phyloP scores from a whole-genome alignment of 352 stramenopile species.

The Peronospora destructor region DNA sequence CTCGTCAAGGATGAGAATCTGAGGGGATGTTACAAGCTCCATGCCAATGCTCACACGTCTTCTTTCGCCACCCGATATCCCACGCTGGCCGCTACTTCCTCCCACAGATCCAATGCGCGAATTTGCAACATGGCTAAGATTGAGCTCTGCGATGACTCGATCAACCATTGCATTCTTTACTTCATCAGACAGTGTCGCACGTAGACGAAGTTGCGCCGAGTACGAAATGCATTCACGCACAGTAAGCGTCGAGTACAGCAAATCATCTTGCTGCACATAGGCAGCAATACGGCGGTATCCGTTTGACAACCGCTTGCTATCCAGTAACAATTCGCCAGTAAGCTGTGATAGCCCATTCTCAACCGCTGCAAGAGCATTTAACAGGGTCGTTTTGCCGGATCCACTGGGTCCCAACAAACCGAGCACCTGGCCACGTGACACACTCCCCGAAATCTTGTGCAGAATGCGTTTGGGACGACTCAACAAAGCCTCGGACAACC shows the following conservation, averaged over 20 bases:
- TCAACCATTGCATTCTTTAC: constrained; percentile 66
- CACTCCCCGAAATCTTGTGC: constrained; percentile 48
- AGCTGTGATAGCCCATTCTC: constrained; percentile 53
- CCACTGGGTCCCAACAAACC: constrained; percentile 69
- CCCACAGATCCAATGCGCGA: constrained; percentile 43
- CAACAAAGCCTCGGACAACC: not conserved
- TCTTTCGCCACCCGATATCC: constrained; percentile 90
- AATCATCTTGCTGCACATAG: constrained; percentile 86
- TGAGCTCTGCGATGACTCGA: constrained; percentile 61
- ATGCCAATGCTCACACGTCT: constrained; percentile 91
- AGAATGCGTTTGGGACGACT: constrained; percentile 39
- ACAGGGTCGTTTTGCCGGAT: constrained; percentile 76
- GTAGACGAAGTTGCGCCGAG: constrained; percentile 70
- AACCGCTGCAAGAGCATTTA: constrained; percentile 70
- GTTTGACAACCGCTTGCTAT: constrained; percentile 46
- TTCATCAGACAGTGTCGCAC: constrained; percentile 35
- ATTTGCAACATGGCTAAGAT: constrained; percentile 59
- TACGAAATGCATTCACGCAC: constrained; percentile 82
- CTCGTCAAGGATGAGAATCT: constrained; percentile 88
- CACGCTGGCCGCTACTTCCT: constrained; percentile 44
- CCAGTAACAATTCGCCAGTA: constrained; percentile 54
- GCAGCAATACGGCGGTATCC: constrained; percentile 70
- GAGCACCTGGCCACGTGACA: constrained; percentile 53
- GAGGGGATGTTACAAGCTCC: constrained; percentile 87
- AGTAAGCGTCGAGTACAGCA: constrained; percentile 71